These are phyloP conservation scores for Cladophialophora yegresii DNA, from an alignment of 2,329 filamentous ascomycete species.

Conservation along the genomic window DNA sequence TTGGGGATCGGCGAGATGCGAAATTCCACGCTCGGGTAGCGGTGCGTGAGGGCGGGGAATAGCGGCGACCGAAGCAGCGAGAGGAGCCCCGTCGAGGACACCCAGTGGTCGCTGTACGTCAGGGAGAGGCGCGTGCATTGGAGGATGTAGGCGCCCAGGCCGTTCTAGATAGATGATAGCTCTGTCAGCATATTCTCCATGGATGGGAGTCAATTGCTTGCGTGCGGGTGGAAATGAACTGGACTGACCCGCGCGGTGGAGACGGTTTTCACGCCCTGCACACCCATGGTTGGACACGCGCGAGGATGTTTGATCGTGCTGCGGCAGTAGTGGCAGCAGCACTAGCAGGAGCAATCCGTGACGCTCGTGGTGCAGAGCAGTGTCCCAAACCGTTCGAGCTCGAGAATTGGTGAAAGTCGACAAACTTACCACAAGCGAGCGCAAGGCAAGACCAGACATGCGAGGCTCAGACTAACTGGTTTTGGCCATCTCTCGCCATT, in stretches of 20 bases:
- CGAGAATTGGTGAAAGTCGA: background rate
- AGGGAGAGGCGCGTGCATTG: slow-evolving; percentile 96
- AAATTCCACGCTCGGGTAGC: slow-evolving; percentile 88
- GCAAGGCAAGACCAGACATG: background rate
- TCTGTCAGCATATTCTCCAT: no score
- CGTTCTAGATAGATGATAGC: slow-evolving; percentile 66
- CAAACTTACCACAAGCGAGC: background rate
- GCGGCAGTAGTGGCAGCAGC: no score
- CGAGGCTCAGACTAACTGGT: background rate
- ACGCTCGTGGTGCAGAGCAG: background rate
- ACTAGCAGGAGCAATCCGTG: background rate
- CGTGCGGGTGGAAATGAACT: background rate
- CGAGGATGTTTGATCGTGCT: background rate
- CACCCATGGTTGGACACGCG: slow-evolving; percentile 42
- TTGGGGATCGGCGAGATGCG: slow-evolving; percentile 85
- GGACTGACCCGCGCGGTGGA: slow-evolving; percentile 58
- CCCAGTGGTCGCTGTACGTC: slow-evolving; percentile 95
- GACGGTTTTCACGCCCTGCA: slow-evolving; percentile 55
- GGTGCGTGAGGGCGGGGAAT: slow-evolving; percentile 72
- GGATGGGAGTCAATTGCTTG: background rate
- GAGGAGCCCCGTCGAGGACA: slow-evolving; percentile 95
- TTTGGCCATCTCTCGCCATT: no score
- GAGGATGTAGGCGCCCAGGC: slow-evolving; percentile 92
- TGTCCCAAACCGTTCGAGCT: background rate
- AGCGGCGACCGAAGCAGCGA: slow-evolving; percentile 53